phyloP scores from a whole-genome alignment of 2,329 filamentous ascomycete genomes.

The Alternaria gaisen region DNA sequence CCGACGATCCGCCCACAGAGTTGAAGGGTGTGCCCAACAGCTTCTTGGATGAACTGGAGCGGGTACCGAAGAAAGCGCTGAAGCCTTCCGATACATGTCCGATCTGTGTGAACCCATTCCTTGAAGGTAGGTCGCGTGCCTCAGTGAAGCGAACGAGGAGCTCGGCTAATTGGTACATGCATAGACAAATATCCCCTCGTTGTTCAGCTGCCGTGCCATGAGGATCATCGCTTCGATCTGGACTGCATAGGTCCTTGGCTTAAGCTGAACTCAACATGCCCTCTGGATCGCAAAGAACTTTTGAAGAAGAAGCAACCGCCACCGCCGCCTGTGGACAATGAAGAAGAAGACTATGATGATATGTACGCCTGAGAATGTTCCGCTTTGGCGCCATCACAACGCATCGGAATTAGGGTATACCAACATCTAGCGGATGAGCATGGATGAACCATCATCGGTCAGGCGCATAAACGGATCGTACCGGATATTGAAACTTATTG shows the following conservation, averaged over 20 bases:
- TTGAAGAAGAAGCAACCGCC: constrained; percentile 60
- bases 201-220: constrained; percentile 68
- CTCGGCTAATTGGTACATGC: constrained; percentile 28
- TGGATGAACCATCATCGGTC: background rate
- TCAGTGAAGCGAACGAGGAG: background rate
- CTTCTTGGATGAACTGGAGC: constrained; percentile 68
- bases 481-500: background rate
- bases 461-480: background rate
- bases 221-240: constrained; percentile 69
- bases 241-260: constrained; percentile 73
- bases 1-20: constrained; percentile 67
- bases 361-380: constrained; percentile 55
- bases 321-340: constrained; percentile 58
- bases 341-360: constrained; percentile 62
- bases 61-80: constrained; percentile 65
- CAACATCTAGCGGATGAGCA: constrained; percentile 7
- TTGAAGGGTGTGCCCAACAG: constrained; percentile 69
- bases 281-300: constrained; percentile 67
- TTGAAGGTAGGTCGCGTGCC: constrained; percentile 59
- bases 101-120: constrained; percentile 68
- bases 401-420: constrained; percentile 14
- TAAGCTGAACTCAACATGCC: constrained; percentile 70
- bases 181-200: constrained; percentile 68
- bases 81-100: constrained; percentile 64
- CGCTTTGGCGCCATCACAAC: constrained; percentile 6